A percentile compares a stretch with the other conserved stretches of the same genome.
These are phyloP conservation scores for Inonotus obliquus DNA, from an alignment of 1,284 basidiomycete genomes.

Conservation along the genomic window DNA sequence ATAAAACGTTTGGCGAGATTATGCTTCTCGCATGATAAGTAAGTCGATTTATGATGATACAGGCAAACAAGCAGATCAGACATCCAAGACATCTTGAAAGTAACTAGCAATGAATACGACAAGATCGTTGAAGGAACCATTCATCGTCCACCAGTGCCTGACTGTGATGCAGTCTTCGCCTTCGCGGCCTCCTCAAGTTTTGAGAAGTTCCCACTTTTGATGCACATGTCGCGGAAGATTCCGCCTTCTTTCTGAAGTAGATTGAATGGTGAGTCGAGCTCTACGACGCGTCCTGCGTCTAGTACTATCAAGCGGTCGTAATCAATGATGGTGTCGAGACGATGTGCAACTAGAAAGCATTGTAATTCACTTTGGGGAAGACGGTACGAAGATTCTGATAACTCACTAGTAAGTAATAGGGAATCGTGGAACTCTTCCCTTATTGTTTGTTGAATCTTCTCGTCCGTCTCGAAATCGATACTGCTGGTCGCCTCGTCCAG, in stretches of 20 bases:
- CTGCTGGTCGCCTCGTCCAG: constrained; percentile 82
- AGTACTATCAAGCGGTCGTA: constrained; percentile 82
- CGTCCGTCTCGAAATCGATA: constrained; percentile 72
- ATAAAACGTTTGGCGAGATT: not conserved
- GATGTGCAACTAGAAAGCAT: constrained; percentile 52
- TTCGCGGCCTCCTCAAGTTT: constrained; percentile 26
- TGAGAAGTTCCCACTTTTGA: constrained; percentile 38
- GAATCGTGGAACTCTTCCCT: constrained; percentile 71
- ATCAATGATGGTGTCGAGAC: constrained; percentile 67
- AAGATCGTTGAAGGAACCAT: no score
- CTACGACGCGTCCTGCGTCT: constrained; percentile 56
- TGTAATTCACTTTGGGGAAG: not conserved
- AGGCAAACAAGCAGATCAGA: not conserved
- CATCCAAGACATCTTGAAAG: not conserved
- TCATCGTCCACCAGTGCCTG: not conserved
- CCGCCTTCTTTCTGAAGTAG: constrained; percentile 22
- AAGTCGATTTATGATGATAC: not conserved
- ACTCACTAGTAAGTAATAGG: constrained; percentile 50
- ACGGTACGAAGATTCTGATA: constrained; percentile 15
- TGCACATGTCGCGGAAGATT: constrained; percentile 39
- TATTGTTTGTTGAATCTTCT: constrained; percentile 78
- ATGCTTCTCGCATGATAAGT: not conserved
- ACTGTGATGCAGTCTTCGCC: not conserved
- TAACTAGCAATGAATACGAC: not conserved
- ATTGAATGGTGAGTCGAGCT: constrained; percentile 30